A percentile compares a stretch with the other conserved stretches of the same genome.
Evolutionary conservation across 2,329 filamentous ascomycete genomes (phyloP).

Genomic region (Xylaria arbuscula): DNA sequence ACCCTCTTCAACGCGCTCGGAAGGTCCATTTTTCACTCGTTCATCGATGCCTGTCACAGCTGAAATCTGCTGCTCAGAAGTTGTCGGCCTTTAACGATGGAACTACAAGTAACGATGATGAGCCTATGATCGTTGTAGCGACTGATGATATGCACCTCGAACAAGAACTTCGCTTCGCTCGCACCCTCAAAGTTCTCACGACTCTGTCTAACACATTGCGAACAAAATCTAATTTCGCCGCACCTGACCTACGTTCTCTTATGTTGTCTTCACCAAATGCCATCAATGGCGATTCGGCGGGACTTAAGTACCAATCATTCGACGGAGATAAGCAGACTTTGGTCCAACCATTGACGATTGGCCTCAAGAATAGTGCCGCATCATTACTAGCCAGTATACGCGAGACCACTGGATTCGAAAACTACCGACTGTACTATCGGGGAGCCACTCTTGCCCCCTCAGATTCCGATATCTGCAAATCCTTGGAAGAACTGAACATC

Average conservation of each 20-base stretch:
- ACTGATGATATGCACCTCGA: conserved; percentile 61
- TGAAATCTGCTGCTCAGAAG: conserved; percentile 70
- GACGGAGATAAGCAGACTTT: conserved; percentile 69
- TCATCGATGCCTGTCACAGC: conserved; percentile 76
- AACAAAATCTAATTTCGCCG: conserved; percentile 67
- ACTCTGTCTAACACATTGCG: conserved; percentile 75
- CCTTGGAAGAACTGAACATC: conserved; percentile 75
- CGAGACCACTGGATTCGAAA: conserved; percentile 78
- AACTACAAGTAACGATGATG: conserved; percentile 58
- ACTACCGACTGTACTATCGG: conserved; percentile 77
- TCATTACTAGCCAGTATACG: conserved; percentile 75
- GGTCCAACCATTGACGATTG: conserved; percentile 72
- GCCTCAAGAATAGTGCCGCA: conserved; percentile 75
- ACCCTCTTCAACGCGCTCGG: conserved; percentile 62
- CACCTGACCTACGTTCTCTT: conserved; percentile 66
- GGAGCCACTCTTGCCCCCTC: conserved; percentile 73
- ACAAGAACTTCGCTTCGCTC: conserved; percentile 72
- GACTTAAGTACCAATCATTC: conserved; percentile 80
- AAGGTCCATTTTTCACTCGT: conserved; percentile 76
- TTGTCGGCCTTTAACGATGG: conserved; percentile 63
- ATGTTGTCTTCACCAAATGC: conserved; percentile 63
- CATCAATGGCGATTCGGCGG: conserved; percentile 71
- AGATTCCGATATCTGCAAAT: conserved; percentile 68
- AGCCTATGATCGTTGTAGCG: conserved; percentile 63
- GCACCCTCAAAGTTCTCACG: conserved; percentile 75